Evolutionary conservation across 2,329 filamentous ascomycete species (phyloP), one percentile per base, ranked within the genome.

Genomic region (Dactylonectria estremocensis): DNA sequence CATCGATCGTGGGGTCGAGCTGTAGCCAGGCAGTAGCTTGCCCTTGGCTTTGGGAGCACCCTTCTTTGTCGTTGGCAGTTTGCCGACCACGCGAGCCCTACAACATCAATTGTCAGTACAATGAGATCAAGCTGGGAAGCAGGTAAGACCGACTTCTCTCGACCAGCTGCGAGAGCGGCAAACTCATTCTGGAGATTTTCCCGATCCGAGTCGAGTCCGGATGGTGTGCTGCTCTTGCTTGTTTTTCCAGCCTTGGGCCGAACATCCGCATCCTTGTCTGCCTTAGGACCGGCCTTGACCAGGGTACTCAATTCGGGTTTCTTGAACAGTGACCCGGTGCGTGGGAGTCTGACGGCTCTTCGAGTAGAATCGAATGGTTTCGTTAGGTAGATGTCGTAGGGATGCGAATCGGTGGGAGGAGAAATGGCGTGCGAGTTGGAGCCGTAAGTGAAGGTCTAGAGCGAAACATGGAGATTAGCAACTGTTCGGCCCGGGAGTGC

Each of bases 361-460:
- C 80, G 80, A 18, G 82, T 80, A 3, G 84, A 81, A 61, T 86
- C 82, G 72, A 84, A 83, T n/a, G 86, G 83, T 68, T 86, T 83
- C 52, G 87, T 86, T 46, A 87, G 82, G 77, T 86, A 91, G 28
- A 91, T 80, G 62, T 91, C 89, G 79, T 87, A 86, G 33, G 85
- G 81, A 60, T 84, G 82, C 16, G 84, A 81, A 60, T 86, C 83
- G 57, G 81, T 70, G 16, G 82, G 82, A 60, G 79, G 81, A 60
- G 82, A 77, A 67, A 90, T 83, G 52, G 79, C 79, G 72, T 89
- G 83, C 33, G 83, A 84, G 69, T 82, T 83, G 20, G 83, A 82
- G 70, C 87, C 88, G 72, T 87, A 90, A 48, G 84, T 80, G 52
- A 91, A 82, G 20, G 83, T 85, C 89, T 90, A 71, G 54, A 65